Conservation (phyloP, 164 flowering plant species). For the Chloranthus sessilifolius region DNA sequence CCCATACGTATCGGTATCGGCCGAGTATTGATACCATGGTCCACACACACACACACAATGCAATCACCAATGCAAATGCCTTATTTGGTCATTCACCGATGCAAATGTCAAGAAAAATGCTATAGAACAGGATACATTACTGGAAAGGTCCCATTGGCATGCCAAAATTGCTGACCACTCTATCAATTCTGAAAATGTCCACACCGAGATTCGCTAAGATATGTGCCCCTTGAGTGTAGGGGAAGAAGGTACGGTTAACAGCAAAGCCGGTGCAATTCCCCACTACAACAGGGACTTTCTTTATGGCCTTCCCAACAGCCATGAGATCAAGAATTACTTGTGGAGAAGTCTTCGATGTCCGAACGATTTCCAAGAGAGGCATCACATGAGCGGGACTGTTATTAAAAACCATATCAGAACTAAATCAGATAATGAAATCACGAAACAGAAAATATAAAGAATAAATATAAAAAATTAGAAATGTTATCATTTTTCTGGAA, state of each 20-base stretch:
- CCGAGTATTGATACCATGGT: too few species aligned
- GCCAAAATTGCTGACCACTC: constrained; percentile 72
- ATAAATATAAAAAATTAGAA: not conserved
- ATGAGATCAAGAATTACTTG: constrained; percentile 94
- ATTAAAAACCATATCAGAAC: constrained; percentile 16
- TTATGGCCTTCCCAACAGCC: constrained; percentile 78
- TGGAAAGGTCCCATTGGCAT: constrained; percentile 95
- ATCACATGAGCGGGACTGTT: constrained; percentile 96
- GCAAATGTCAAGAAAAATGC: too few species aligned
- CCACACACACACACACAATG: too few species aligned
- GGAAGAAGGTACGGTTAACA: constrained; percentile 91
- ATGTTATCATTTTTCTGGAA: not conserved
- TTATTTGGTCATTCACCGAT: too few species aligned
- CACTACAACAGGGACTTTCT: constrained; percentile 91
- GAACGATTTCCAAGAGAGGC: constrained; percentile 93
- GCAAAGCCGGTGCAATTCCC: constrained; percentile 98
- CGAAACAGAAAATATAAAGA: not conserved
- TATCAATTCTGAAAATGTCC: constrained; percentile 85
- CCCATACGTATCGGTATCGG: too few species aligned
- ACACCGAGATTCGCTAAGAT: constrained; percentile 70
- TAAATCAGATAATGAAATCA: not conserved
- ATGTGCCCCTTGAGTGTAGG: constrained; percentile 77
- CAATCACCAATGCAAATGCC: too few species aligned
- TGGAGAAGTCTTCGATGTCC: constrained; percentile 80
- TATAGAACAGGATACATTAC: constrained; percentile 38